phyloP scores from a whole-genome alignment of 129 eudicot species.

The Cynara cardunculus region DNA sequence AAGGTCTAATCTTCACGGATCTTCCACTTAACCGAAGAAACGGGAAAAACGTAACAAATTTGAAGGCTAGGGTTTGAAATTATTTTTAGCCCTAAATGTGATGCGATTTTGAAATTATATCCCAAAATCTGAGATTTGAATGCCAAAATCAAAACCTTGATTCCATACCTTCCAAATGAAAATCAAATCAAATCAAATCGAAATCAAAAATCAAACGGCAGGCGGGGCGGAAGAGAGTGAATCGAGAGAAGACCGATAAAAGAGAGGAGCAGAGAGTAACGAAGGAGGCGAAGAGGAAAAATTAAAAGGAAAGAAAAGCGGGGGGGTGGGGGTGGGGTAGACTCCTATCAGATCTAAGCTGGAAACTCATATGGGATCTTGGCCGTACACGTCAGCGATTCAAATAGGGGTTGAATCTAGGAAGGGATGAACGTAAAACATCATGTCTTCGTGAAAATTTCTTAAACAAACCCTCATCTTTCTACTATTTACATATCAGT shows the following conservation, averaged over 20 bases:
- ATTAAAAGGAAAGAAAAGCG: slow-evolving; percentile 19
- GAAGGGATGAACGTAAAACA: slow-evolving; percentile 10
- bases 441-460: not conserved
- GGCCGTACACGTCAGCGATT: slow-evolving; percentile 59
- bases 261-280: slow-evolving; percentile 12
- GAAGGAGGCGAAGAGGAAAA: slow-evolving; percentile 2
- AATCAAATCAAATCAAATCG: not conserved
- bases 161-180: not conserved
- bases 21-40: slow-evolving; percentile 4
- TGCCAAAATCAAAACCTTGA: not conserved
- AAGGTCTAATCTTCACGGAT: slow-evolving; percentile 8
- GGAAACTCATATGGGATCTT: slow-evolving; percentile 24
- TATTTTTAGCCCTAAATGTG: slow-evolving; percentile 30
- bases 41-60: slow-evolving; percentile 7
- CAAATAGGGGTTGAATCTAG: slow-evolving; percentile 18
- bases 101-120: not conserved
- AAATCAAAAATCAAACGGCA: not conserved
- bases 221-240: not conserved
- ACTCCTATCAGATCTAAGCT: slow-evolving; percentile 24
- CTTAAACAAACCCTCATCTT: not conserved
- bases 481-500: not conserved
- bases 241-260: slow-evolving; percentile 6
- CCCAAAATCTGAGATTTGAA: not conserved
- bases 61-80: slow-evolving; percentile 31
- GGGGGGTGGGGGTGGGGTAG: not conserved